These are phyloP conservation scores for Leccinum variicolor DNA, from an alignment of 768 basidiomycete genomes.

Conservation along the genomic window DNA sequence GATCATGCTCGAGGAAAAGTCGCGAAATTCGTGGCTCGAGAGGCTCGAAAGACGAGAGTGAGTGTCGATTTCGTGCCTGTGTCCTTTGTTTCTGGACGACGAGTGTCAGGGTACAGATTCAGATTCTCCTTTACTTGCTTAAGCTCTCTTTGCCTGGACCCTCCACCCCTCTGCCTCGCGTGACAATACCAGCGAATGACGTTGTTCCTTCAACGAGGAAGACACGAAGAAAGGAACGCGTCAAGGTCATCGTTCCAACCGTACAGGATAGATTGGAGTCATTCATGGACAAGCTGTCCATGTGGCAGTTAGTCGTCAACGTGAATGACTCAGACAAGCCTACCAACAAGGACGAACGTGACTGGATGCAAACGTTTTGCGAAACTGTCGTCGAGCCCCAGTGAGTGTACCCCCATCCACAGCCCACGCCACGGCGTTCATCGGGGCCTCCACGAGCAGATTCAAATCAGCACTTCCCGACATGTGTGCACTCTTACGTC, in stretches of 20 bases:
- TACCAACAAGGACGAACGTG: conserved; percentile 35
- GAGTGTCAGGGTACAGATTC: conserved; percentile 61
- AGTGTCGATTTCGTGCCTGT: conserved; percentile 15
- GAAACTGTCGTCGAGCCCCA: conserved; percentile 62
- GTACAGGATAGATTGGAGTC: conserved; percentile 58
- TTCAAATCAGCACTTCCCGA: conserved; percentile 54
- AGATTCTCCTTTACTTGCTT: conserved; percentile 67
- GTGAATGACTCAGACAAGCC: conserved; percentile 36
- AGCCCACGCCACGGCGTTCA: not conserved
- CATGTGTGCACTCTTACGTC: conserved; percentile 53
- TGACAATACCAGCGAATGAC: conserved; percentile 23
- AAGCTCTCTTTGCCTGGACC: conserved; percentile 60
- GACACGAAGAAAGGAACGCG: conserved; percentile 22
- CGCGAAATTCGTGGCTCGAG: conserved; percentile 56
- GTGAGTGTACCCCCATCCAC: conserved; percentile 36
- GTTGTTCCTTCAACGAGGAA: conserved; percentile 31
- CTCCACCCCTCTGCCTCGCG: conserved; percentile 28
- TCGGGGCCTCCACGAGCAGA: conserved; percentile 31
- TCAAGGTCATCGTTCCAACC: conserved; percentile 22
- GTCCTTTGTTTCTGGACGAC: conserved; percentile 4
- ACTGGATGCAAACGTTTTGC: conserved; percentile 76
- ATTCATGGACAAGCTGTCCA: conserved; percentile 77
- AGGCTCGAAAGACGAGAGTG: conserved; percentile 70
- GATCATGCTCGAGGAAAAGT: conserved; percentile 44
- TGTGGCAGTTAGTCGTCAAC: conserved; percentile 60